These are phyloP conservation scores for Fonsecaea multimorphosa DNA, from an alignment of 2,329 filamentous ascomycete genomes.

Conservation along the genomic window DNA sequence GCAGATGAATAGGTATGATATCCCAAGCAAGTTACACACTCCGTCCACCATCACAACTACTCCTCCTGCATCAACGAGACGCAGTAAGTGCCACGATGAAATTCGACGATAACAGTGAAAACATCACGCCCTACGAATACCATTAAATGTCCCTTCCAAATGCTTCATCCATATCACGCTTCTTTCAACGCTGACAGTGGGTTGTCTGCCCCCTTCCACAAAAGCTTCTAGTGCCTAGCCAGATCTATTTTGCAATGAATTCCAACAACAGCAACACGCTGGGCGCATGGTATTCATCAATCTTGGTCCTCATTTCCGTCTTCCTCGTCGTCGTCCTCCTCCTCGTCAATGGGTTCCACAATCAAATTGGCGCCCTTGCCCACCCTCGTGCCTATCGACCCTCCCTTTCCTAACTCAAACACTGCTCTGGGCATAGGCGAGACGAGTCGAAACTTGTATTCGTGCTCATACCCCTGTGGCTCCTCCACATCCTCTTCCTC, in stretches of 20 bases:
- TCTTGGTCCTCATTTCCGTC: slow-evolving; percentile 41
- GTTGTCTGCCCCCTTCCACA: background rate
- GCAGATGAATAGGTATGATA: no score
- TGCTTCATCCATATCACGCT: no score
- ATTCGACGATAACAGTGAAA: no score
- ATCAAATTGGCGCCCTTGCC: slow-evolving; percentile 88
- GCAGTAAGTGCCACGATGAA: no score
- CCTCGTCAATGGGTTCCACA: slow-evolving; percentile 71
- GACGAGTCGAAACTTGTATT: slow-evolving; percentile 84
- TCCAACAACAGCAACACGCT: background rate
- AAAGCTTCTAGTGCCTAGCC: background rate
- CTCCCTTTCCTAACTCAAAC: slow-evolving; percentile 71
- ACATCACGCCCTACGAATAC: no score
- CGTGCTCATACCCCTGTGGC: slow-evolving; percentile 75
- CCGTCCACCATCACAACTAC: no score
- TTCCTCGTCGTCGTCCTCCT: slow-evolving; percentile 61
- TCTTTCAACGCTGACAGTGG: no score
- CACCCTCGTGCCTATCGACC: slow-evolving; percentile 74
- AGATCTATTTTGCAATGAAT: background rate
- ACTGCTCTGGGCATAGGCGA: slow-evolving; percentile 83
- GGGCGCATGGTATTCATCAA: background rate
- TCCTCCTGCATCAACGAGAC: no score
- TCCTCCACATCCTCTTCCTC: slow-evolving; percentile 52
- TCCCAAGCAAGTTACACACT: no score
- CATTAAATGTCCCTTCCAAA: no score